Base-by-base conservation (phyloP, 768 basidiomycete species). In the Scleroderma citrinum region DNA sequence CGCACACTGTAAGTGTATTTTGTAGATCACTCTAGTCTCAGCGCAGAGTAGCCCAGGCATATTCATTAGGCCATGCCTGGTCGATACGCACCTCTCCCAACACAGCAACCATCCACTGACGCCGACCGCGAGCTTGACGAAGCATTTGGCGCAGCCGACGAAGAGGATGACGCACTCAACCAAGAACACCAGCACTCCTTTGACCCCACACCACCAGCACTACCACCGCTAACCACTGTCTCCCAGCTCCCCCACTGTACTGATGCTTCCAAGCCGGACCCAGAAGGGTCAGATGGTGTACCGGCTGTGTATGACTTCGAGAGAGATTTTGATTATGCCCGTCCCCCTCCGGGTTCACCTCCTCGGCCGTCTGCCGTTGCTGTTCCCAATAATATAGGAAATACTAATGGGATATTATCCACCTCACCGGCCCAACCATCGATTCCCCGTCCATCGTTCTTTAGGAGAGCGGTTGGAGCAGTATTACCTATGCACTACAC, bases 291-390 rank as follows among this genome's bases (percentile, higher is more conserved):
- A 7, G 35, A 50, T 2, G 42, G 38, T 24, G 6, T 53, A 10
- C 72, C 77, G 13, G 77, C 76, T 23, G 65, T 70, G 2, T 89
- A 89, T 67, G 85, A 92, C 64, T 92, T 92, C 62, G 90, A 92
- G 63, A 74, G 85, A 21, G 81, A 83, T 50, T 87, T 84, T 59
- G 83, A 86, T 58, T 79, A 77, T 49, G 70, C 62, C 55, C 74
- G 71, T 32, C 87, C 87, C 1, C 89, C 89, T 1, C 87, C 89
- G 4, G 88, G 88, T 34, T 87, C 86, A 0, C 88, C 89, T 1
- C 87, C 88, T 1, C 65, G 70, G 1, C 80, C 76, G 0, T 76
- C 85, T 6, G 56, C 77, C 0, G 52, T 66, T 43, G 83, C 84
- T 6, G 69, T 79, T 17, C 83, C 85, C 2, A 85, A 86, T 56